Conservation (phyloP, 768 basidiomycete genomes). For the Hydnomerulius pinastri region DNA sequence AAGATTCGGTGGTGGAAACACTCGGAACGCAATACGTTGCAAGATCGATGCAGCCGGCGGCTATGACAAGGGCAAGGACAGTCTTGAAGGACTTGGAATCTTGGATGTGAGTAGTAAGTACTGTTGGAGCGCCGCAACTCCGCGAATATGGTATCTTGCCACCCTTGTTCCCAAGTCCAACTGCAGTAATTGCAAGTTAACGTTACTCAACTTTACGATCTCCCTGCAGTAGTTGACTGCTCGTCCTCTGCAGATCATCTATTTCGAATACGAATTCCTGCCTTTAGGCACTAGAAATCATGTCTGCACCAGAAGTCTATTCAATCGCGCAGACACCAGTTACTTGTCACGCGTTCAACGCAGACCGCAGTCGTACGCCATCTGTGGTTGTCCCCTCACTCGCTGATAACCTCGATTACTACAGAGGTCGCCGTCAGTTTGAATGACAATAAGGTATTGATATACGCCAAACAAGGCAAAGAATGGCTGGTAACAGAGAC, state of each 20-base stretch:
- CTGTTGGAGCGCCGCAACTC: not conserved
- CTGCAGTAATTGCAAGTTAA: not conserved
- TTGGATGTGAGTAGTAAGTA: too few species aligned
- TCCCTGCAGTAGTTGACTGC: conserved; percentile 78
- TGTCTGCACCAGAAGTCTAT: conserved; percentile 78
- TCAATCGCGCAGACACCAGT: conserved; percentile 81
- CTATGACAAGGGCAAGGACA: too few species aligned
- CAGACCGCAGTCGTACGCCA: conserved; percentile 79
- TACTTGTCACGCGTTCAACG: conserved; percentile 89
- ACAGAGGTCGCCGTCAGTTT: conserved; percentile 90
- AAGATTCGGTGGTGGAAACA: too few species aligned
- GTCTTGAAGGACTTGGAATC: too few species aligned
- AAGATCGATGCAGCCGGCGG: too few species aligned
- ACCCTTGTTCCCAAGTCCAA: not conserved
- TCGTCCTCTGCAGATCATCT: conserved; percentile 62
- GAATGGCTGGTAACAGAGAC: conserved; percentile 76
- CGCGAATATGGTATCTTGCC: not conserved
- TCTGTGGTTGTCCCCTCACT: not conserved
- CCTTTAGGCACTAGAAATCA: conserved; percentile 20
- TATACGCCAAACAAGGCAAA: conserved; percentile 65
- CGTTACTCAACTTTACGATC: not conserved
- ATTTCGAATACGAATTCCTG: not conserved
- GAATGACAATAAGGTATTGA: conserved; percentile 86
- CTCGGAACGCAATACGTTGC: too few species aligned
- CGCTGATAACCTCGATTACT: conserved; percentile 7